A percentile compares a stretch with the other conserved stretches of the same genome.
Evolutionary conservation across 129 eudicot species (phyloP).

Genomic region (Lactuca sativa): DNA sequence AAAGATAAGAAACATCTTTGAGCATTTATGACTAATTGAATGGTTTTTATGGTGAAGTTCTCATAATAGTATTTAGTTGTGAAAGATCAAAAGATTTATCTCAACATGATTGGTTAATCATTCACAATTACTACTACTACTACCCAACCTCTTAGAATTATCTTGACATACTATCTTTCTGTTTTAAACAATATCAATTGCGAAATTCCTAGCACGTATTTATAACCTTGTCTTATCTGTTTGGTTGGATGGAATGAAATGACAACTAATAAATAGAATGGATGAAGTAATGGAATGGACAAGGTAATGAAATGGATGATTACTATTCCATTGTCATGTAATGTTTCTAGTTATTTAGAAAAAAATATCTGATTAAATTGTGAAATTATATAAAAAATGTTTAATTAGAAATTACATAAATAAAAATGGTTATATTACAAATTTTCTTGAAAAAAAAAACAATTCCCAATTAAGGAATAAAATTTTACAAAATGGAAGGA

Average conservation of each 20-base stretch:
- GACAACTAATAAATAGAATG: background rate
- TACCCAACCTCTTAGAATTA: background rate
- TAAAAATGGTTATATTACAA: background rate
- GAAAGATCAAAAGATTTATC: constrained; percentile 1
- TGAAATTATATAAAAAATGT: too few species aligned
- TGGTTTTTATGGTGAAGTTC: background rate
- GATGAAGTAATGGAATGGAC: too few species aligned
- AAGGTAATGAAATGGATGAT: too few species aligned
- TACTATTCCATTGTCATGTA: background rate
- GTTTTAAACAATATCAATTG: background rate
- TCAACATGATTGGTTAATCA: background rate
- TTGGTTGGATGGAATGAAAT: background rate
- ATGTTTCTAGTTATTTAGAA: background rate
- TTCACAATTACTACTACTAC: background rate
- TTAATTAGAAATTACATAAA: too few species aligned
- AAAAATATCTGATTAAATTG: background rate
- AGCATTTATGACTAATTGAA: background rate
- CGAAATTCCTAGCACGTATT: background rate
- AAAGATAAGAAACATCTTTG: background rate
- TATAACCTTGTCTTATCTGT: background rate
- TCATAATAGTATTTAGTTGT: background rate
- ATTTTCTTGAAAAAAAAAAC: background rate
- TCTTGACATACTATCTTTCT: background rate
- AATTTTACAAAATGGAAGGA: background rate
- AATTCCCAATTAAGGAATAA: background rate